phyloP scores from a whole-genome alignment of 495 filamentous ascomycete genomes.

The Baudoinia panamericana region DNA sequence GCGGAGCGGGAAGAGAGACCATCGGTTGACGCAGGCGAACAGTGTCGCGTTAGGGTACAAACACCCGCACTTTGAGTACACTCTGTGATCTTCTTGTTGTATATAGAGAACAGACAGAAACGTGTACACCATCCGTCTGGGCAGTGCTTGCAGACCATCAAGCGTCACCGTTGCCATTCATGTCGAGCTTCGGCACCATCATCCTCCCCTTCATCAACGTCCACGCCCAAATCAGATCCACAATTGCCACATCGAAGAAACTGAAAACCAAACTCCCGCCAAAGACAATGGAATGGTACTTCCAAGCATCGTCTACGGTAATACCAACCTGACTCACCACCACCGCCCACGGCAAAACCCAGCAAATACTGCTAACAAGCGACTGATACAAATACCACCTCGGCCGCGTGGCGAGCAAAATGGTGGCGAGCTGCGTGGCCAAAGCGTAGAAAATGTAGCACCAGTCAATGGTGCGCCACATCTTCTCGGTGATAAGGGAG shows the following conservation, averaged over 20 bases:
- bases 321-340: constrained; percentile 39
- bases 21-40: constrained; percentile 28
- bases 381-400: constrained; percentile 57
- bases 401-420: constrained; percentile 52
- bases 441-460: constrained; percentile 64
- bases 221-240: constrained; percentile 44
- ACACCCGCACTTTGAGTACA: constrained; percentile 38
- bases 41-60: constrained; percentile 30
- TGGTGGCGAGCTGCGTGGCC: constrained; percentile 48
- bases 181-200: constrained; percentile 6
- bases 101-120: too few relatives aligned
- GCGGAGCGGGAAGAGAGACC: constrained; percentile 32
- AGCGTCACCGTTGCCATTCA: too few relatives aligned
- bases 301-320: constrained; percentile 47
- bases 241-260: constrained; percentile 42
- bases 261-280: constrained; percentile 57
- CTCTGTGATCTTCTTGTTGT: too few relatives aligned
- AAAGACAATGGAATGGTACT: constrained; percentile 53
- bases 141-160: too few relatives aligned
- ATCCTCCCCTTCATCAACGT: constrained; percentile 38
- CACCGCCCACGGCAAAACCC: constrained; percentile 45
- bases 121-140: too few relatives aligned
- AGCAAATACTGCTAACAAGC: constrained; percentile 50
- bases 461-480: constrained; percentile 63
- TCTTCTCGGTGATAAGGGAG: constrained; percentile 47